These are phyloP conservation scores for Colletotrichum sublineola DNA, from an alignment of 2,329 filamentous ascomycete genomes.

Conservation along the genomic window DNA sequence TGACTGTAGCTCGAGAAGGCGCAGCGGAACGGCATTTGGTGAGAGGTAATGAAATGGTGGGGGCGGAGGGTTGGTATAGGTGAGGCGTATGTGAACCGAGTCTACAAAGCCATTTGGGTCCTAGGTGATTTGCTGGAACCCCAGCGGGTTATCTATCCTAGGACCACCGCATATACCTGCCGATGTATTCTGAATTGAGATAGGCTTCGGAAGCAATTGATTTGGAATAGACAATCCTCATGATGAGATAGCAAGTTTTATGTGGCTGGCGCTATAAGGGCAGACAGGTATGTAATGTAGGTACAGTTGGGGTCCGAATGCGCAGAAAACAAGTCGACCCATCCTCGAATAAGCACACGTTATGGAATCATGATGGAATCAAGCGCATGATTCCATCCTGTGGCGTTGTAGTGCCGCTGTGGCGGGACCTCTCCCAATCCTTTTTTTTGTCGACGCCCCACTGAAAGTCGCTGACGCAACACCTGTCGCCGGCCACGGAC, in stretches of 20 bases:
- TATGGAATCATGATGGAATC: constrained; percentile 35
- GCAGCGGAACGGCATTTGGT: constrained; percentile 10
- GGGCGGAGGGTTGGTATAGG: constrained; percentile 6
- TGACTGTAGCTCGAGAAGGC: background rate
- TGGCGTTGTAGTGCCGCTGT: constrained; percentile 32
- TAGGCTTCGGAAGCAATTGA: too few species aligned
- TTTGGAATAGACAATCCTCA: background rate
- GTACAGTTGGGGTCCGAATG: background rate
- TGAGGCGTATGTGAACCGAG: background rate
- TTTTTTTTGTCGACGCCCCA: background rate
- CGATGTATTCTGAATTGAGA: background rate
- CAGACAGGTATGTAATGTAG: background rate
- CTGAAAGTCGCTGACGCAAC: constrained; percentile 42
- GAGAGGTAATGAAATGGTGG: background rate
- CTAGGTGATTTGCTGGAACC: background rate
- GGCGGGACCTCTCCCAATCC: constrained; percentile 15
- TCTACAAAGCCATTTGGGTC: constrained; percentile 4
- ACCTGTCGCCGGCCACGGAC: constrained; percentile 12
- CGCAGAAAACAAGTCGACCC: background rate
- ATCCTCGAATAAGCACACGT: constrained; percentile 1
- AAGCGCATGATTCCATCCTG: constrained; percentile 26
- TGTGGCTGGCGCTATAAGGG: background rate
- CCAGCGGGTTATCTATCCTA: too few species aligned
- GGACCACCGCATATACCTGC: background rate
- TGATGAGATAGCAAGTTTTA: background rate